Evolutionary conservation across 805 yeast genomes (phyloP), one percentile per base, ranked within the genome.

Genomic region (Candida maesae): DNA sequence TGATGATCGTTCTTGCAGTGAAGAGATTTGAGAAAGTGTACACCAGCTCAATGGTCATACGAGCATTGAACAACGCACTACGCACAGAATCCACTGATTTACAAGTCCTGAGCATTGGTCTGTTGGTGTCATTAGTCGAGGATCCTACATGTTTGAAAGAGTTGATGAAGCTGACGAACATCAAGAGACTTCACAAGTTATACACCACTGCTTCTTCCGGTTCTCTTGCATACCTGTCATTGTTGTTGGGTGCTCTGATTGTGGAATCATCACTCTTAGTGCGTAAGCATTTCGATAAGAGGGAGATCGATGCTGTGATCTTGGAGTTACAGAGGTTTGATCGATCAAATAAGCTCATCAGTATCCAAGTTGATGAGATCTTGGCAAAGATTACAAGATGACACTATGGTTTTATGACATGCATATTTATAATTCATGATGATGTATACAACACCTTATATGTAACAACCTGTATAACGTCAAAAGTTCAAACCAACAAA

Each of bases 101-200:
- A 2, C 46, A 49, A 9, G 23, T 53, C 5, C 38, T 56, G 18
- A 41, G 42, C 21, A 33, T 52, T 26, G 62, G 62, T 1, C 39
- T 58, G 1, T 17, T 58, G 12, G 39, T 56, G 10, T 50, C 49
- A 19, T 44, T 58, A 9, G 23, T 46, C 2, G 59, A 54, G 13
- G 41, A 47, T 11, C 23, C 35, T 0, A 11, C 15, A 2, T 44
- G 54, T 19, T 20, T 44, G 3, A 12, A 33, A n/a, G 19, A n/a
- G 9, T 5, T 35, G 0, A 10, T 29, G 1, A 29, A 25, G 10
- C 19, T 17, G 3, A 9, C 16, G 4, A 41, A 33, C 17, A 5
- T 46, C 2, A 15, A 23, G 6, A 26, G 10, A 10, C 28, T 54
- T 3, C 49, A 51, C 25, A 28, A 35, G 2, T 25, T 56, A 1